Evolutionary conservation across 2,329 filamentous ascomycete species (phyloP), one percentile per base, ranked within the genome.

Genomic region (Madurella fahalii): DNA sequence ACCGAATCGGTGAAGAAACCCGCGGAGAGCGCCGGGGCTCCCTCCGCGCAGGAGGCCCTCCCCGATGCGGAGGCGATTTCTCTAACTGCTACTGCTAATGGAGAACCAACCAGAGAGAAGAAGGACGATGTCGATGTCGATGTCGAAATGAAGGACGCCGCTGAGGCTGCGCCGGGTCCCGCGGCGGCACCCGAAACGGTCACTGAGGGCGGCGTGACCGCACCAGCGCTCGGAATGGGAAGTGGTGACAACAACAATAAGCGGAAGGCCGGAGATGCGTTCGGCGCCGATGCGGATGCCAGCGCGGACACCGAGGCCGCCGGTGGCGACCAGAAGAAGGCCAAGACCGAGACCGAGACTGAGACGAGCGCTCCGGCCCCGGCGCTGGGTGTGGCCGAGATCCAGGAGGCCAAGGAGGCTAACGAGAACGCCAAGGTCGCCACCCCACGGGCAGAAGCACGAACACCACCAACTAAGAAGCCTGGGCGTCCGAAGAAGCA

Each of bases 401-500:
- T 15, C 34, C 43, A 41, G 18, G 37, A 46, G 8, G 9, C 40
- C 32, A 40, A 42, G 34, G 39, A 52, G 37, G 49, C 30, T 2
- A 50, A 55, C 46, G 50, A 51, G n/a, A 53, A 50, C 7, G 31
- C 20, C 43, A 57, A 53, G 51, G 45, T 43, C 7, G n/a, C 30
- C 9, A 5, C 40, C 5, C 40, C 8, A 13, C 40, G 11, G 40
- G 39, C 13, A 11, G 40, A 18, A 50, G 59, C 43, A 60, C 63
- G 25, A 67, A 64, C 47, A 7, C 30, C 50, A 1, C 31, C 59
- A 3, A 49, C 62, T 40, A 70, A 64, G 54, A 71, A 71, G 50
- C 62, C 60, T 13, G 68, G 67, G 15, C 65, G 67, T n/a, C 68
- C 67, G 59, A 72, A 72, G 61, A 62, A 71, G 31, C 67, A 69